Evolutionary conservation across 495 filamentous ascomycete species (phyloP).

Genomic region (Podospora bellae-mahoneyi): DNA sequence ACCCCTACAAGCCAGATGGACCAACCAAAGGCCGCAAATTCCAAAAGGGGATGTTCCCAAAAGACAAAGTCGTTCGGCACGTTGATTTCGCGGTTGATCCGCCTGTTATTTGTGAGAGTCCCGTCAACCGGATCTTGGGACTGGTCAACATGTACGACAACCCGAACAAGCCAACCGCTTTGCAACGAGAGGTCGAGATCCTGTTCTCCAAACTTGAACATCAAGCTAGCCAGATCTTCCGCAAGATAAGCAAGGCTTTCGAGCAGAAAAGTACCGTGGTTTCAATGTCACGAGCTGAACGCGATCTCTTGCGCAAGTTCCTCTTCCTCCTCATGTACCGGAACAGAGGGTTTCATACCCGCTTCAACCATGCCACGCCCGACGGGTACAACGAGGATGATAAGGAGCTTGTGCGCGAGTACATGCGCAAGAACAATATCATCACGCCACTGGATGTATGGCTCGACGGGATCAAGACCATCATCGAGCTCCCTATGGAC

Average conservation of each 20-base stretch:
- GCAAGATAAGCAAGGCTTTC: constrained; percentile 34
- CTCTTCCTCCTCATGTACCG: constrained; percentile 55
- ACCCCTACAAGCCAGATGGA: constrained; percentile 22
- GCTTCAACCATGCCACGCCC: constrained; percentile 34
- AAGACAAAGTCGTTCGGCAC: constrained; percentile 27
- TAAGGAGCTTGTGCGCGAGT: constrained; percentile 34
- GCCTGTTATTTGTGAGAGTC: constrained; percentile 30
- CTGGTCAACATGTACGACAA: constrained; percentile 47
- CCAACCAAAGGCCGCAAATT: constrained; percentile 17
- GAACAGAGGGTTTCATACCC: constrained; percentile 29
- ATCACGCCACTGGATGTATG: constrained; percentile 50
- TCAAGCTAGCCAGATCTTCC: constrained; percentile 30
- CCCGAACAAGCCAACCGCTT: constrained; percentile 19
- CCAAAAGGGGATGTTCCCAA: constrained; percentile 23
- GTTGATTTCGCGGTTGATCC: constrained; percentile 25
- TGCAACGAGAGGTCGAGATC: constrained; percentile 40
- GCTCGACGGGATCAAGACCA: constrained; percentile 47
- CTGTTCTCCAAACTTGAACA: constrained; percentile 37
- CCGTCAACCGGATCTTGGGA: constrained; percentile 38
- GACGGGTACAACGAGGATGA: constrained; percentile 44
- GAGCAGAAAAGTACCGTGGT: constrained; percentile 26
- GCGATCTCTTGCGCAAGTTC: constrained; percentile 48
- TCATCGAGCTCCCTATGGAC: constrained; percentile 49
- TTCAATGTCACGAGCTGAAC: constrained; percentile 40
- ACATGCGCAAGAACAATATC: constrained; percentile 46